Evolutionary conservation across 345 rosid genomes (phyloP).

Genomic region (Brassica carinata): DNA sequence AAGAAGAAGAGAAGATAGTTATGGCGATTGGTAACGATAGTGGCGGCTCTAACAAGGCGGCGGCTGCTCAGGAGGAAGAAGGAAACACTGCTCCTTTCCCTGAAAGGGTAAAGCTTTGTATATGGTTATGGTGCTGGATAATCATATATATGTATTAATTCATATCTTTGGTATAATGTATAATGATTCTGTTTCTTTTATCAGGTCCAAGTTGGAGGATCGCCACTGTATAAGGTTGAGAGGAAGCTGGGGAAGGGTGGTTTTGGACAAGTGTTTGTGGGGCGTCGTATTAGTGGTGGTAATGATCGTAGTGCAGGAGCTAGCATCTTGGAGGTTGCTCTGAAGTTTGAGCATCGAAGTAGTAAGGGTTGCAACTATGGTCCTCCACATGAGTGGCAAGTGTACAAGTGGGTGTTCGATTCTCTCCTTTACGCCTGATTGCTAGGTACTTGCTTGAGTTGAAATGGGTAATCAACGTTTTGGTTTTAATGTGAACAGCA

Average conservation of each 20-base stretch:
- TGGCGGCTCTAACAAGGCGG: slow-evolving; percentile 76
- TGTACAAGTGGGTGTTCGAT: slow-evolving; percentile 68
- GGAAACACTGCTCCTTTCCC: slow-evolving; percentile 89
- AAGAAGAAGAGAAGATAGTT: slow-evolving; percentile 38
- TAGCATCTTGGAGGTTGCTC: slow-evolving; percentile 87
- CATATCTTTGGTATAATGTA: background rate
- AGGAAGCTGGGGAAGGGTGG: slow-evolving; percentile 97
- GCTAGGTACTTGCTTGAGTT: background rate
- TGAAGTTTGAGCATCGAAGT: slow-evolving; percentile 91
- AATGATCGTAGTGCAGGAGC: slow-evolving; percentile 73
- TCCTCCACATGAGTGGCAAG: slow-evolving; percentile 99
- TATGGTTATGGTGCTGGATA: background rate
- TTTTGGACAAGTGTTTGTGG: slow-evolving; percentile 98
- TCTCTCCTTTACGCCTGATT: background rate
- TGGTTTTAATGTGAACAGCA: slow-evolving; percentile 46
- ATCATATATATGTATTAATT: too few relatives aligned
- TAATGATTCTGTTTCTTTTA: slow-evolving; percentile 6
- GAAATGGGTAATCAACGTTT: background rate
- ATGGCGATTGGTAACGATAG: slow-evolving; percentile 61
- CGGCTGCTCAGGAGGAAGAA: slow-evolving; percentile 74
- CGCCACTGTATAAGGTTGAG: slow-evolving; percentile 81
- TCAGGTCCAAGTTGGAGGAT: slow-evolving; percentile 95
- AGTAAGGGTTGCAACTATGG: slow-evolving; percentile 99
- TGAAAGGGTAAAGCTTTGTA: slow-evolving; percentile 55
- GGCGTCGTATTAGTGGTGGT: slow-evolving; percentile 75